Evolutionary conservation across 192 early-diverging fungal genomes (phyloP), one percentile per base, ranked within the genome.

Genomic region (Backusella liffmaniae): DNA sequence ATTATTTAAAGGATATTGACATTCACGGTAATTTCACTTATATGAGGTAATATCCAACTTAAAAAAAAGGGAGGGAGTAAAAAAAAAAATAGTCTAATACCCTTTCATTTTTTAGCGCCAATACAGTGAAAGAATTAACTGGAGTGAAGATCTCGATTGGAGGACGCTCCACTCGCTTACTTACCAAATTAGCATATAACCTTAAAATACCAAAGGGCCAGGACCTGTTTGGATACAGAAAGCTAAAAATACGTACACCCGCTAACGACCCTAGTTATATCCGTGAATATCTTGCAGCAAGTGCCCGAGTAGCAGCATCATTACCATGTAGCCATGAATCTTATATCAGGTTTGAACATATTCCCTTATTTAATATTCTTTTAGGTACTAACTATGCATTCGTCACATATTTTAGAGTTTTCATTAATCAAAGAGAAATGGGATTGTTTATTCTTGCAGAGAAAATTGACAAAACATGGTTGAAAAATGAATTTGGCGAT

Each of bases 111-210:
- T 6, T 3, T 39, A 80, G 78, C 18, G 26, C 70, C n/a, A 49
- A 46, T 29, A 9, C 39, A 29, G 51, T 72, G 2, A 41, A 76
- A n/a, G 26, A 32, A 15, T 67, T 75, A n/a, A 34, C 56, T 2
- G 39, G 74, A 18, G 68, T 51, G 0, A 42, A 70, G 7, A 49
- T 81, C 0, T 69, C 66, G 2, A 10, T 81, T 15, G 69, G 76
- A 0, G 80, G 80, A 4, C 76, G 80, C 1, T 81, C 80, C 16
- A 75, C 76, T 8, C 56, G 73, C 18, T 34, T 34, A 0, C 72
- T 74, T 51, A 71, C 80, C 13, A 81, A 81, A 65, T 32, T 77
- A 49, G 21, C 76, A 15, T 81, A 81, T 49, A 81, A 74, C 10
- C 16, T 81, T 42, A 77, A 76, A 26, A 15, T 81, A 16, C 46